Evolutionary conservation across 2,329 filamentous ascomycete genomes (phyloP).

Genomic region (Capronia coronata): DNA sequence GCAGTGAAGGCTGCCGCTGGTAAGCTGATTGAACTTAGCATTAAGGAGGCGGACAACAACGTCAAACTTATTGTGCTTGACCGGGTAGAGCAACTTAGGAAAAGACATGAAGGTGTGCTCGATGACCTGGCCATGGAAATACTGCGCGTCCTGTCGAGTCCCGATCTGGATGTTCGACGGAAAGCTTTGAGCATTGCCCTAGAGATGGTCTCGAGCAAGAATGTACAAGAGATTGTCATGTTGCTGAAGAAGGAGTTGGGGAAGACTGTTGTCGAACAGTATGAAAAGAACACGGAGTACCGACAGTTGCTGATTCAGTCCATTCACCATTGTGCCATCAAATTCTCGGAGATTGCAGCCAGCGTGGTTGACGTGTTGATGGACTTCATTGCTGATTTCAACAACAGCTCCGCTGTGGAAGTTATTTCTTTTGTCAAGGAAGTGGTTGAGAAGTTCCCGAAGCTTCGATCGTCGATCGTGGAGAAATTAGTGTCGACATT

Average conservation of each 20-base stretch:
- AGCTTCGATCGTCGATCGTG: slow-evolving; percentile 79
- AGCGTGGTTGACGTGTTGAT: slow-evolving; percentile 95
- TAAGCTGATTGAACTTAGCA: slow-evolving; percentile 94
- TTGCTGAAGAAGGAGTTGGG: slow-evolving; percentile 94
- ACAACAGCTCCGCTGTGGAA: slow-evolving; percentile 91
- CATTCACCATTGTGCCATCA: slow-evolving; percentile 97
- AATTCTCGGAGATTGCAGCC: slow-evolving; percentile 94
- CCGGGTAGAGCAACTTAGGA: slow-evolving; percentile 78
- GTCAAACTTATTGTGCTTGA: slow-evolving; percentile 98
- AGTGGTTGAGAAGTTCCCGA: slow-evolving; percentile 95
- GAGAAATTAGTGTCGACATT: slow-evolving; percentile 82
- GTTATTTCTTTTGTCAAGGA: slow-evolving; percentile 99
- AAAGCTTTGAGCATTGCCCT: slow-evolving; percentile 86
- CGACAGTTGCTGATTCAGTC: slow-evolving; percentile 91
- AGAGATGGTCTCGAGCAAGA: slow-evolving; percentile 98
- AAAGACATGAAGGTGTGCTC: slow-evolving; percentile 82
- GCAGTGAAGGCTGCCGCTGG: slow-evolving; percentile 92
- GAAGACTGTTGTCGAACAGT: slow-evolving; percentile 97
- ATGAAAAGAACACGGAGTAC: slow-evolving; percentile 96
- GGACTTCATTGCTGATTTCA: slow-evolving; percentile 99
- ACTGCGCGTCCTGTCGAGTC: slow-evolving; percentile 84
- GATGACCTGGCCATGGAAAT: slow-evolving; percentile 98
- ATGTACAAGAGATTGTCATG: slow-evolving; percentile 94
- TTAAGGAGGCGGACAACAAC: slow-evolving; percentile 98
- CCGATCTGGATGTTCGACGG: slow-evolving; percentile 89